Base-by-base conservation (phyloP, 2,329 filamentous ascomycete genomes). In the Colletotrichum tropicale region DNA sequence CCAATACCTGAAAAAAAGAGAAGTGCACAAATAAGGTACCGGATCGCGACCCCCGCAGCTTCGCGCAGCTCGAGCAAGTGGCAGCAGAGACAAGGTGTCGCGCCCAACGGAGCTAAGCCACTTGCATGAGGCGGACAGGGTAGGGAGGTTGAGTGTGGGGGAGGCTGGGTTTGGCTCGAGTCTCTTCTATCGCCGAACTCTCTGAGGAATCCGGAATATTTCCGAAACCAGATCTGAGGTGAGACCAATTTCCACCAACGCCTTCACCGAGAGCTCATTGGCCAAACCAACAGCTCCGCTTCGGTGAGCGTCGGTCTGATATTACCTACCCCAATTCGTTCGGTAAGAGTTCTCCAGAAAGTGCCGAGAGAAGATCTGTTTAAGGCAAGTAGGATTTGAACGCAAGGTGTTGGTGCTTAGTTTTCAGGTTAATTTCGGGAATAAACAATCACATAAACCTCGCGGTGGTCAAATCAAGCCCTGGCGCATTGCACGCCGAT, bases 121-220 rank as follows among this genome's bases (percentile, higher is more conserved):
- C 73, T 67, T 75, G 73, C 73, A 72, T 75, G 56, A 75, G 68
- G 48, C 55, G 62, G 62, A 67, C 73, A 67, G 38, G 62, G 73
- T 70, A 72, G 62, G 69, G 62, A 72, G 38, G 16, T 66, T 38
- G 61, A 34, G 32, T 72, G 73, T 72, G 73, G 73, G 72, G 73
- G 66, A 74, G 58, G 58, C 48, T 65, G 36, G 65, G 24, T 66
- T 61, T 36, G 55, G 38, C 36, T 30, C 26, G n/a, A 34, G 21
- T 48, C 43, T 58, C 30, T 58, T 34, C 38, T 38, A 26, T 62
- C 28, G 68, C n/a, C 34, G 48, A 71, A 34, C 30, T 28, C 18
- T 34, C 38, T 70, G 10, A 52, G 43, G 43, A 52, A 69, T 28
- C 70, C 71, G 71, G 61, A 30, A 32, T 74, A 75, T 72, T 43